Evolutionary conservation across 495 filamentous ascomycete species (phyloP), one percentile per base, ranked within the genome.

Genomic region (Zalerion maritima): DNA sequence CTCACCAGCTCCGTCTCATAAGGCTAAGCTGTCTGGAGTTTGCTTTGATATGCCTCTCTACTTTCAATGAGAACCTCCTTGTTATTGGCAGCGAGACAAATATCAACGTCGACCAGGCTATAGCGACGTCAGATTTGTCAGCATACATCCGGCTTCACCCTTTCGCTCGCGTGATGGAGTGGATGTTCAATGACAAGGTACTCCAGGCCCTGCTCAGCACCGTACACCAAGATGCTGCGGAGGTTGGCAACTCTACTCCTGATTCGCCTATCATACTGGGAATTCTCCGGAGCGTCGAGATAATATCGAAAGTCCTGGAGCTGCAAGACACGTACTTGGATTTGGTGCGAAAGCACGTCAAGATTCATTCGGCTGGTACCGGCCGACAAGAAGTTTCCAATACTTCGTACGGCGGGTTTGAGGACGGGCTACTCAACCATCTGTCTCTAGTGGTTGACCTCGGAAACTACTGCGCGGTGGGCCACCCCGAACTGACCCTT

Each of bases 121-220:
- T 87, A 35, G 63, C 71, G 24, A 58, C 78, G 18, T 75, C 74
- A 2, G 76, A 73, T 12, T 53, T 96, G 15, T 62, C 70, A 26
- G 62, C 62, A 10, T 99, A 99, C 41, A 67, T 83, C 32, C 69
- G 73, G 4, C 64, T 94, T 14, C 89, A 99, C 54, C 84, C 89
- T 6, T 94, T 94, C 41, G 73, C 79, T 12, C 71, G 89, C 21
- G 80, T 85, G 14, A 89, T 93, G 73, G 91, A 96, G 49, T 96
- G 91, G 81, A 65, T 96, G 49, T 94, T 92, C 47, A 93, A 92
- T 41, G 81, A 89, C 39, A 82, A 81, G 37, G 82, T 93, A 14
- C 66, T 93, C 31, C 65, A 65, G 37, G 71, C 73, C 13, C 51
- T 99, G 9, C 84, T 94, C 45, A 62, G 71, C 28, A 71, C 74